A percentile compares a stretch with the other conserved stretches of the same genome.
Conservation (phyloP, 768 basidiomycete species). For the Boletus fagicola region DNA sequence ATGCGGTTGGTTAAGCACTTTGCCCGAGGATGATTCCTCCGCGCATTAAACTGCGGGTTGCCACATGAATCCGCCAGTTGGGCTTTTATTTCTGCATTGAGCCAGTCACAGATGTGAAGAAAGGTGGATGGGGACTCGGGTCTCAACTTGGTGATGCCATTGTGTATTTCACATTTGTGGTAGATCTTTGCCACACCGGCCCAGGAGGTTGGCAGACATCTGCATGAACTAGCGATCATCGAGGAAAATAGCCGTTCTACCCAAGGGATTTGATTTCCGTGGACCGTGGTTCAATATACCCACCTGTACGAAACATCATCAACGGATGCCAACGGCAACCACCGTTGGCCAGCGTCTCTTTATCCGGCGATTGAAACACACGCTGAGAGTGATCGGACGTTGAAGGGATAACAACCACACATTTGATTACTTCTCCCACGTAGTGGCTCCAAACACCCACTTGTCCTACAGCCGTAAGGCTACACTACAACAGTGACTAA, state of each 20-base stretch:
- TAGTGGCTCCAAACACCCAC: not conserved
- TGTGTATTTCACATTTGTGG: not conserved
- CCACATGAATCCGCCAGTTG: conserved; percentile 9
- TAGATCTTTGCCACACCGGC: conserved; percentile 3
- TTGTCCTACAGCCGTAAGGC: conserved; percentile 16
- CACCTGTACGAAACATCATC: conserved; percentile 8
- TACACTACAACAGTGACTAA: conserved; percentile 30
- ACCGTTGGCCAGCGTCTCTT: conserved; percentile 4
- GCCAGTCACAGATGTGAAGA: not conserved
- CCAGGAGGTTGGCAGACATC: not conserved
- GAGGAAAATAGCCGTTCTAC: not conserved
- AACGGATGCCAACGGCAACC: conserved; percentile 8
- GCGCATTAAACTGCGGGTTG: not conserved
- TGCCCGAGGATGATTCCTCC: not conserved
- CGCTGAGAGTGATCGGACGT: not conserved
- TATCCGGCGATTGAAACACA: not conserved
- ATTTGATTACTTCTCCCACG: conserved; percentile 9
- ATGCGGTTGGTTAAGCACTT: conserved; percentile 8
- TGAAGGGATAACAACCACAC: not conserved
- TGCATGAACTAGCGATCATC: not conserved
- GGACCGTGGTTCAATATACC: not conserved
- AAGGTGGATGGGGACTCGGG: not conserved
- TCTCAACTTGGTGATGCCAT: not conserved
- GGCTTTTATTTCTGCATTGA: not conserved
- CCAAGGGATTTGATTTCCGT: too few species aligned